Conservation (phyloP, 2,329 filamentous ascomycete genomes). For the Penicillium sp. region DNA sequence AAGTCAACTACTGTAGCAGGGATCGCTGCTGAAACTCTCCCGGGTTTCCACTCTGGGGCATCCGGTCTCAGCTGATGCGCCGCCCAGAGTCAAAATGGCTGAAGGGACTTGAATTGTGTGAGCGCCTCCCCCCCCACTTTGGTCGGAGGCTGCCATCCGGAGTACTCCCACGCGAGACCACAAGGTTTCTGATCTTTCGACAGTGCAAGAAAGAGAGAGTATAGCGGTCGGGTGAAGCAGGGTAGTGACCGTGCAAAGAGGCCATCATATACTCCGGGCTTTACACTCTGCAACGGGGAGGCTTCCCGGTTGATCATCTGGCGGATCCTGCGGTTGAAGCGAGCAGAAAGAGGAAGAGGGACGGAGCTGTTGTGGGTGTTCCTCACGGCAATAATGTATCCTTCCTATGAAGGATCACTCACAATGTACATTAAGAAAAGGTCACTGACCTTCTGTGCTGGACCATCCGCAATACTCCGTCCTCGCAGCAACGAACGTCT, state of each 20-base stretch:
- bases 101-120: conserved; percentile 6
- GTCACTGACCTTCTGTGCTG: conserved; percentile 6
- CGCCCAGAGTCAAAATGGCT: conserved; percentile 11
- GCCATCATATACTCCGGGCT: not conserved
- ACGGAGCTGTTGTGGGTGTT: not conserved
- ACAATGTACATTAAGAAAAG: not conserved
- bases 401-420: not conserved
- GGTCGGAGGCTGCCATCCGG: not conserved
- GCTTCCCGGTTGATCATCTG: conserved; percentile 24
- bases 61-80: conserved; percentile 25
- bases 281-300: not conserved
- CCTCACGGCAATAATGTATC: not conserved
- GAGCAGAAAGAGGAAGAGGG: not conserved
- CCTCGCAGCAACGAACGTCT: conserved; percentile 11
- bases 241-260: not conserved
- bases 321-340: conserved; percentile 19
- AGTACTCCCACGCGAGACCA: not conserved
- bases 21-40: conserved; percentile 18
- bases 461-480: conserved; percentile 10
- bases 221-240: not conserved
- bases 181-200: not conserved
- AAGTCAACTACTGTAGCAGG: conserved; percentile 25
- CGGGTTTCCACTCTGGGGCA: conserved; percentile 13
- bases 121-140: not conserved
- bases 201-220: not conserved